These are phyloP conservation scores for Calcarisporium arbuscula DNA, from an alignment of 2,329 filamentous ascomycete species.

Conservation along the genomic window DNA sequence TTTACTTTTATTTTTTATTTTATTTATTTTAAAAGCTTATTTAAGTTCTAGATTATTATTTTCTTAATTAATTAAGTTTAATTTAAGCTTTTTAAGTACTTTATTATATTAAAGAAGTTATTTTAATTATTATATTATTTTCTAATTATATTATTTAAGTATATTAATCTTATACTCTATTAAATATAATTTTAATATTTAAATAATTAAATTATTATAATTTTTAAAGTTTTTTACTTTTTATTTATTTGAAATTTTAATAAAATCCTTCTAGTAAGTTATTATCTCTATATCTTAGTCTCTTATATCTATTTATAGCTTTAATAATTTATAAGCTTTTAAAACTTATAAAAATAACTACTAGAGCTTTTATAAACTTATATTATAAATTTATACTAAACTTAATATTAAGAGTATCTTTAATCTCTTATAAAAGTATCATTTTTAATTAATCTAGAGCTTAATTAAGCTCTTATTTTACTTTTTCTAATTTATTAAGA, in stretches of 20 bases:
- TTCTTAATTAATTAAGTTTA: background rate
- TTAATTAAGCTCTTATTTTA: background rate
- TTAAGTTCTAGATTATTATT: background rate
- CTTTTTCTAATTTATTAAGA: too few relatives aligned
- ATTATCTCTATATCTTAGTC: background rate
- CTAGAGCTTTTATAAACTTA: background rate
- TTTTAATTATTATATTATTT: background rate
- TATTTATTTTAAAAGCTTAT: background rate
- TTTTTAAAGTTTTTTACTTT: background rate
- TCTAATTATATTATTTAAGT: background rate
- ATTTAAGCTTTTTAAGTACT: background rate
- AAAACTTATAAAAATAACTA: background rate
- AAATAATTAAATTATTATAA: background rate
- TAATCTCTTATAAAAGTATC: background rate
- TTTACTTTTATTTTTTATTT: background rate
- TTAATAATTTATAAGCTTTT: background rate
- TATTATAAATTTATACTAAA: background rate
- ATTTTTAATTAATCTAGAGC: background rate
- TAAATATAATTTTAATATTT: background rate
- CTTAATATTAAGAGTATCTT: conserved; percentile 1
- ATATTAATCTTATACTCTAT: background rate
- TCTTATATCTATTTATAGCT: background rate
- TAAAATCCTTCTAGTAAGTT: background rate
- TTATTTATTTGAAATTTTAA: background rate
- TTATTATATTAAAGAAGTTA: conserved; percentile 1